phyloP scores from a whole-genome alignment of 371 early-diverging fungal genomes.

The Entomophthora muscae region DNA sequence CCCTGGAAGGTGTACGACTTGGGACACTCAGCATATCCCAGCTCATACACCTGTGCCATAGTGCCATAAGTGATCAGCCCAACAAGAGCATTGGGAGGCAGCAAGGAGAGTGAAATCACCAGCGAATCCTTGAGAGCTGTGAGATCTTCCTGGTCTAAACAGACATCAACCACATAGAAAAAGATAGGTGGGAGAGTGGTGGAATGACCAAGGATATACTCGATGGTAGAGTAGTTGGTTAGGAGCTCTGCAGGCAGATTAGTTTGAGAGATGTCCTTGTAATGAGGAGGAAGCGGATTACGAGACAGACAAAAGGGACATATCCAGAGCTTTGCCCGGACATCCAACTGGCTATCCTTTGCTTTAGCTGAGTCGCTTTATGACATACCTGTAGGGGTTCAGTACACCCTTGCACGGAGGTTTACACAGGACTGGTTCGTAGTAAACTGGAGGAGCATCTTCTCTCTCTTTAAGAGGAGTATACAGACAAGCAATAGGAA shows the following conservation, averaged over 20 bases:
- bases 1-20: slow-evolving; percentile 97
- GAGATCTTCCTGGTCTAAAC: slow-evolving; percentile 86
- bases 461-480: slow-evolving; percentile 93
- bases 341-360: slow-evolving; percentile 82
- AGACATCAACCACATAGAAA: slow-evolving; percentile 96
- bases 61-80: slow-evolving; percentile 97
- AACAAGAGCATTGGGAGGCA: slow-evolving; percentile 90
- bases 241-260: slow-evolving; percentile 95
- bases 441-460: slow-evolving; percentile 65
- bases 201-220: slow-evolving; percentile 73
- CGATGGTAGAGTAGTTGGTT: slow-evolving; percentile 90
- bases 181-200: slow-evolving; percentile 89
- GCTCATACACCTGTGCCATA: slow-evolving; percentile 93
- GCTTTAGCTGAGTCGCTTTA: neutral
- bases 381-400: slow-evolving; percentile 91
- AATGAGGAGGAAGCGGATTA: slow-evolving; percentile 97
- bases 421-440: slow-evolving; percentile 96
- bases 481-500: slow-evolving; percentile 93
- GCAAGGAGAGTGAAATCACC: slow-evolving; percentile 67
- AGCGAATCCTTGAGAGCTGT: slow-evolving; percentile 90
- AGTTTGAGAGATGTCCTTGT: slow-evolving; percentile 87
- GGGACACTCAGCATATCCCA: slow-evolving; percentile 87
- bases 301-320: slow-evolving; percentile 97
- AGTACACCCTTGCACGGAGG: slow-evolving; percentile 91
- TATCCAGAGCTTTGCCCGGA: slow-evolving; percentile 91